phyloP scores from a whole-genome alignment of 306 rosid genomes.

The Cicer judaicum region DNA sequence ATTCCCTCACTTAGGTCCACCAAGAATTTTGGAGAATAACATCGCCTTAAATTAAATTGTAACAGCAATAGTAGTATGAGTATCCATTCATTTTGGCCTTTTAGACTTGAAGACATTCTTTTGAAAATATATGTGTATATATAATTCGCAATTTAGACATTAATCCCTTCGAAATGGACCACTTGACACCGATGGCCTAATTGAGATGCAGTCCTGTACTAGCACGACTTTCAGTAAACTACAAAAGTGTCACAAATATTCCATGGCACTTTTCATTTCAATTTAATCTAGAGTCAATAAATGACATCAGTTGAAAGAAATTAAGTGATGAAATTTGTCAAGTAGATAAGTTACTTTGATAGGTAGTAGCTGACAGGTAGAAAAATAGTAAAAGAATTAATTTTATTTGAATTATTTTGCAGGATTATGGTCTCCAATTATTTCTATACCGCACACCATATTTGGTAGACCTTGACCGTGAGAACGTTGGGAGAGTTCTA shows the following conservation, averaged over 20 bases:
- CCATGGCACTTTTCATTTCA: constrained; percentile 11
- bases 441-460: constrained; percentile 70
- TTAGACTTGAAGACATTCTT: not conserved
- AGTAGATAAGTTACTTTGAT: constrained; percentile 14
- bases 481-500: constrained; percentile 64
- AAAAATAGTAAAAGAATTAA: not conserved
- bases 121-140: not conserved
- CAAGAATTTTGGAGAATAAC: no score
- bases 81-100: not conserved
- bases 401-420: not conserved
- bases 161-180: constrained; percentile 47
- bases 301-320: constrained; percentile 13
- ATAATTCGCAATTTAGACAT: constrained; percentile 2
- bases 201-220: constrained; percentile 27
- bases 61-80: not conserved
- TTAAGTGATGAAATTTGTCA: constrained; percentile 11
- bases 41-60: not conserved
- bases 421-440: constrained; percentile 75
- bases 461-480: constrained; percentile 74
- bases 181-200: constrained; percentile 34
- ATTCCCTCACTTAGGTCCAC: no score
- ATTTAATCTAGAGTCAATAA: constrained; percentile 2
- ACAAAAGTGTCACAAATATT: constrained; percentile 39
- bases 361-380: not conserved
- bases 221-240: constrained; percentile 34